Evolutionary conservation across 2,329 filamentous ascomycete species (phyloP).

Genomic region (Polychaeton citri): DNA sequence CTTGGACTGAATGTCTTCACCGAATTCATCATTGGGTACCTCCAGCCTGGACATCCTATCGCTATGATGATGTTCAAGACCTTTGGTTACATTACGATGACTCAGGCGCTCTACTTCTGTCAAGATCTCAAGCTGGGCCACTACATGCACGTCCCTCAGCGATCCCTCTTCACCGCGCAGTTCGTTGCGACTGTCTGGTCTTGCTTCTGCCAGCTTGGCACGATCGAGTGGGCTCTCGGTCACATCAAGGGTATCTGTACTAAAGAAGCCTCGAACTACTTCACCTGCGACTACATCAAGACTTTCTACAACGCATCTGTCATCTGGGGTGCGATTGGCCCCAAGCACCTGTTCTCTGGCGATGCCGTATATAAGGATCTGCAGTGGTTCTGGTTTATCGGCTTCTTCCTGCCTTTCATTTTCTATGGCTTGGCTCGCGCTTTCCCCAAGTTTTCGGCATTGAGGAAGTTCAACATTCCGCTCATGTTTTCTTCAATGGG

Average conservation of each 20-base stretch:
- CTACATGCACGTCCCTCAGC: slow-evolving; percentile 76
- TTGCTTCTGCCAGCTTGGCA: slow-evolving; percentile 66
- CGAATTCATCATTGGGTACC: slow-evolving; percentile 56
- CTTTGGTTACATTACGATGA: slow-evolving; percentile 51
- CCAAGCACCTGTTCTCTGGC: slow-evolving; percentile 34
- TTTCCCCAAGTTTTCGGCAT: slow-evolving; percentile 6
- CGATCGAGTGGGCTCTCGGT: slow-evolving; percentile 81
- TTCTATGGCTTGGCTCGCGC: slow-evolving; percentile 50
- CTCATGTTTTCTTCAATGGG: slow-evolving; percentile 69
- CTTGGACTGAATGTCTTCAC: slow-evolving; percentile 14
- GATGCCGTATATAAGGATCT: slow-evolving; percentile 63
- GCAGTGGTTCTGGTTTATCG: slow-evolving; percentile 71
- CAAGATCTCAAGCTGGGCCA: slow-evolving; percentile 77
- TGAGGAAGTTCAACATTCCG: slow-evolving; percentile 29
- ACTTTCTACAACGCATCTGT: slow-evolving; percentile 88
- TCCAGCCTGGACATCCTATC: slow-evolving; percentile 74
- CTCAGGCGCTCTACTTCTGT: slow-evolving; percentile 76
- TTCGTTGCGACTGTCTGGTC: slow-evolving; percentile 64
- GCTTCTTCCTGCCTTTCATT: slow-evolving; percentile 58
- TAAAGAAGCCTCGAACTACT: slow-evolving; percentile 66
- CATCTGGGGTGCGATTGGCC: slow-evolving; percentile 51
- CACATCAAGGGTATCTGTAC: slow-evolving; percentile 70
- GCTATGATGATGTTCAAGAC: slow-evolving; percentile 92
- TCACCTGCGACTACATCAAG: slow-evolving; percentile 74
- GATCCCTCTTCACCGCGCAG: slow-evolving; percentile 67